A percentile compares a stretch with the other conserved stretches of the same genome.
These are phyloP conservation scores for Amyloporia xantha DNA, from an alignment of 768 basidiomycete genomes.

Conservation along the genomic window DNA sequence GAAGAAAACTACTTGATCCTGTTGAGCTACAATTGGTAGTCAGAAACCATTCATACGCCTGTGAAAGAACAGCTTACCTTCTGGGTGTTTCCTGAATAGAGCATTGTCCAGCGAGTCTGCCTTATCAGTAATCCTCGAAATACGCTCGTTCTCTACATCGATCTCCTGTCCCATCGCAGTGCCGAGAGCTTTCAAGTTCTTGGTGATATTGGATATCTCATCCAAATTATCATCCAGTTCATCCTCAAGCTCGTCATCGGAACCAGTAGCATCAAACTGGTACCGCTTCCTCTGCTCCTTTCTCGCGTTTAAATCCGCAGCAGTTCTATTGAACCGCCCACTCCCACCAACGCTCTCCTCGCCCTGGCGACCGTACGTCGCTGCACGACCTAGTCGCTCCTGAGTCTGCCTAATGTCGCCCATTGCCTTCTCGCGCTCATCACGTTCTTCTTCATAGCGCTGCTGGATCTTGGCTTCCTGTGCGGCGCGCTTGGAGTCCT, in stretches of 20 bases:
- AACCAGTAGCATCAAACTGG: conserved; percentile 86
- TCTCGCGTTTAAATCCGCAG: conserved; percentile 44
- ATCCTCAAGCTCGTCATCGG: conserved; percentile 92
- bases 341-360: conserved; percentile 33
- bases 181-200: conserved; percentile 72
- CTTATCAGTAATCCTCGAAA: conserved; percentile 75
- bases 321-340: conserved; percentile 38
- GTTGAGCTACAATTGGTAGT: conserved; percentile 26
- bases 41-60: conserved; percentile 1
- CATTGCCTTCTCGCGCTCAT: conserved; percentile 80
- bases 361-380: conserved; percentile 48
- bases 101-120: conserved; percentile 66
- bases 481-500: conserved; percentile 81
- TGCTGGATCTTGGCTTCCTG: conserved; percentile 78
- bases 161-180: conserved; percentile 85
- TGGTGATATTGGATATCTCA: conserved; percentile 74
- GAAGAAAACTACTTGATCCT: conserved; percentile 25
- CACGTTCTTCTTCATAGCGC: conserved; percentile 83
- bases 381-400: conserved; percentile 73
- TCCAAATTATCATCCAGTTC: conserved; percentile 89
- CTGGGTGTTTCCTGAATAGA: conserved; percentile 77
- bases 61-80: conserved; percentile 41
- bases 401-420: conserved; percentile 83
- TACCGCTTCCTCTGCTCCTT: conserved; percentile 76
- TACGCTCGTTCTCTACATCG: conserved; percentile 75